Percentiles rank a stretch among this genome's conserved stretches.
These are phyloP conservation scores for barrel medic (Medicago truncatula) DNA, from an alignment of 306 rosid genomes.

Conservation along the genomic window DNA sequence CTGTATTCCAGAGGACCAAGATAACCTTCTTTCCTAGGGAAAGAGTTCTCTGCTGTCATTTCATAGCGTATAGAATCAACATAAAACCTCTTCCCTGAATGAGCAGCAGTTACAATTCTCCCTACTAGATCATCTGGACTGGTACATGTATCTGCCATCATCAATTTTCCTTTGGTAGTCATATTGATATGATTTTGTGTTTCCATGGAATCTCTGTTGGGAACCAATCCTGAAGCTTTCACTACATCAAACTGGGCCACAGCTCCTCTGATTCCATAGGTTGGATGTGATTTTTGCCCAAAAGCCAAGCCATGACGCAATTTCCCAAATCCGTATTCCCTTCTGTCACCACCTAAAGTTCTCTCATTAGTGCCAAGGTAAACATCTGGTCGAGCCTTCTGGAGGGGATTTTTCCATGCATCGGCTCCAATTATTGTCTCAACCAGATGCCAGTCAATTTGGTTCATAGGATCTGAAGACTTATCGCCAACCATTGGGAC, in stretches of 20 bases:
- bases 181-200: conserved; percentile 50
- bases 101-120: conserved; percentile 96
- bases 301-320: conserved; percentile 95
- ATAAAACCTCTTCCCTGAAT: conserved; percentile 96
- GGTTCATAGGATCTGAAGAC: conserved; percentile 72
- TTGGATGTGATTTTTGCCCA: conserved; percentile 96
- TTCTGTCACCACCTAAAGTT: conserved; percentile 96
- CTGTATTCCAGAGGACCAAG: conserved; percentile 99
- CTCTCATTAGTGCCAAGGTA: conserved; percentile 99
- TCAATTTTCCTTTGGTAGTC: conserved; percentile 62
- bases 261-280: conserved; percentile 99
- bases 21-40: conserved; percentile 98
- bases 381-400: conserved; percentile 98
- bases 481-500: conserved; percentile 91
- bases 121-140: conserved; percentile 80
- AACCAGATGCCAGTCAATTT: conserved; percentile 95
- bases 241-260: conserved; percentile 98
- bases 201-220: conserved; percentile 59
- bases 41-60: conserved; percentile 94
- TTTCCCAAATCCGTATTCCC: conserved; percentile 95
- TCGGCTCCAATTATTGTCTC: conserved; percentile 72
- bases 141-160: conserved; percentile 87
- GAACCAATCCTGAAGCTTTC: conserved; percentile 94
- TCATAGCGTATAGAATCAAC: conserved; percentile 91
- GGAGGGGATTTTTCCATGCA: conserved; percentile 98